Evolutionary conservation across 768 basidiomycete species (phyloP).

Genomic region (Mycena vulgaris): DNA sequence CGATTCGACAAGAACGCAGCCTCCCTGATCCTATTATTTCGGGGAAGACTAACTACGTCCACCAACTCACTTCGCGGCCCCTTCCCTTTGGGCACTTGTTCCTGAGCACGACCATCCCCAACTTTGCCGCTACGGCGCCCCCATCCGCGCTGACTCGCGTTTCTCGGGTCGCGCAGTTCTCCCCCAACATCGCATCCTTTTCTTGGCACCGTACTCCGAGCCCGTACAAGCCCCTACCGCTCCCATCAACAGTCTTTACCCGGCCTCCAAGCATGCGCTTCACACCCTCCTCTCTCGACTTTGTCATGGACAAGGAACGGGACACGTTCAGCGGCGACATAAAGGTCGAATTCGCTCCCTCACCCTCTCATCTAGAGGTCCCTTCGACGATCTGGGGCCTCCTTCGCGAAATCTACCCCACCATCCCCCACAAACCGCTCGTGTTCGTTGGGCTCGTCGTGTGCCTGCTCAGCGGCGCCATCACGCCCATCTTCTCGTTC

Average conservation of each 20-base stretch:
- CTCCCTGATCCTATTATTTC: not conserved
- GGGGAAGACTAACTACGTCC: not conserved
- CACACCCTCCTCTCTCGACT: constrained; percentile 62
- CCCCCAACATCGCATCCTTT: constrained; percentile 24
- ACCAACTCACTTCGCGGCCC: constrained; percentile 5
- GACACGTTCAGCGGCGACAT: constrained; percentile 42
- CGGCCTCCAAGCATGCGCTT: constrained; percentile 76
- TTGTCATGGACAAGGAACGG: constrained; percentile 48
- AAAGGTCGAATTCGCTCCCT: constrained; percentile 41
- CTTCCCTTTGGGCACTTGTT: constrained; percentile 32
- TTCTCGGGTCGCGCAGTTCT: constrained; percentile 30
- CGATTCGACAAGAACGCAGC: not conserved
- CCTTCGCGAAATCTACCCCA: constrained; percentile 73
- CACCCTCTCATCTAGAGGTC: constrained; percentile 19
- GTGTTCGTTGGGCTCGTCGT: constrained; percentile 78
- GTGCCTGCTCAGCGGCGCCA: constrained; percentile 83
- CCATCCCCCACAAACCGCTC: constrained; percentile 81
- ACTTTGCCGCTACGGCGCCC: constrained; percentile 11
- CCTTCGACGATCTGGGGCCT: constrained; percentile 59
- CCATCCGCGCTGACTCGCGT: constrained; percentile 35
- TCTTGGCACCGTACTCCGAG: constrained; percentile 35
- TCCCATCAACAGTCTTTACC: constrained; percentile 49
- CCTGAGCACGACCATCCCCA: constrained; percentile 6
- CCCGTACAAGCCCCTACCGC: constrained; percentile 37
- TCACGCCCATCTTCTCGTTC: constrained; percentile 94